Evolutionary conservation across 805 yeast species (phyloP).

Genomic region (Candida verbasci): DNA sequence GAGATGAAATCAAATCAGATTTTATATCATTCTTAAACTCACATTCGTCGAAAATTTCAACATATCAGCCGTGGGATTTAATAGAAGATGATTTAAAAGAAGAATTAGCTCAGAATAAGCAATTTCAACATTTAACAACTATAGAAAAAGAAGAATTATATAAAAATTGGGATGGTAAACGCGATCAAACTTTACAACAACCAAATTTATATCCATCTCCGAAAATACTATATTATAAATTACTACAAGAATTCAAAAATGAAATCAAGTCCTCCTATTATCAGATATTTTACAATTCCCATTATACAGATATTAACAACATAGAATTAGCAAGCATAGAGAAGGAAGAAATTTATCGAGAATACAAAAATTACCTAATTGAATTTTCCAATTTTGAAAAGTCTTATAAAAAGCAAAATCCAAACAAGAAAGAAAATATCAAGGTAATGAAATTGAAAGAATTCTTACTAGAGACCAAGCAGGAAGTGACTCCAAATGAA

Average conservation of each 20-base stretch:
- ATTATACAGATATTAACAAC: slow-evolving; percentile 11
- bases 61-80: slow-evolving; percentile 35
- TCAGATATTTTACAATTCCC: slow-evolving; percentile 20
- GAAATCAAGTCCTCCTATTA: slow-evolving; percentile 24
- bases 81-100: slow-evolving; percentile 32
- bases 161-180: slow-evolving; percentile 21
- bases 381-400: slow-evolving; percentile 28
- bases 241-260: slow-evolving; percentile 25
- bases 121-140: slow-evolving; percentile 10
- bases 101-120: slow-evolving; percentile 24
- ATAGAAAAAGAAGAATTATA: slow-evolving; percentile 18
- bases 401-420: slow-evolving; percentile 14
- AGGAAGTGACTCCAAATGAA: background rate
- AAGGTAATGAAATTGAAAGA: slow-evolving; percentile 23
- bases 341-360: slow-evolving; percentile 21
- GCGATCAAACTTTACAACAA: slow-evolving; percentile 6
- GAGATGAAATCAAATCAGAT: slow-evolving; percentile 11
- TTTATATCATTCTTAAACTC: slow-evolving; percentile 24
- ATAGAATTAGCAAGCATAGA: slow-evolving; percentile 13
- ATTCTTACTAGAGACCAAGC: slow-evolving; percentile 12
- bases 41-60: slow-evolving; percentile 20
- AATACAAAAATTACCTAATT: slow-evolving; percentile 21
- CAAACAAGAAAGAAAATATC: slow-evolving; percentile 18
- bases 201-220: slow-evolving; percentile 17
- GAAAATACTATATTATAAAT: slow-evolving; percentile 16